A percentile compares a stretch with the other conserved stretches of the same genome.
Evolutionary conservation across 208 protist genomes (phyloP).

Genomic region (Tetramitus jugosus): DNA sequence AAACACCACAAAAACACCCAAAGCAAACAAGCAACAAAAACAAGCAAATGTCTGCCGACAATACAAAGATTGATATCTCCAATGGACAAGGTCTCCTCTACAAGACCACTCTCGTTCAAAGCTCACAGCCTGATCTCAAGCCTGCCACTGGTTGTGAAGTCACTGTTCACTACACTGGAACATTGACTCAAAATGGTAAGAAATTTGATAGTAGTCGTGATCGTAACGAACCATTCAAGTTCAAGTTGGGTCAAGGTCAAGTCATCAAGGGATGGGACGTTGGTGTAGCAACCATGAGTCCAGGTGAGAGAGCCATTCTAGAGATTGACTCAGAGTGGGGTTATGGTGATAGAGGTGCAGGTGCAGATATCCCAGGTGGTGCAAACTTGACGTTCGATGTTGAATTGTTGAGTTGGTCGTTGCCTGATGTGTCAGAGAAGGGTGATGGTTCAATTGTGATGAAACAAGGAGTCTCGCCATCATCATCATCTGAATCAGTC

Average conservation of each 20-base stretch:
- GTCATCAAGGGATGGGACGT: slow-evolving; percentile 82
- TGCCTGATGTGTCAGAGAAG: not conserved
- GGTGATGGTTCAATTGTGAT: not conserved
- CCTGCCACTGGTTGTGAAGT: not conserved
- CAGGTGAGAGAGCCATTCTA: slow-evolving; percentile 68
- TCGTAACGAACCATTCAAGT: slow-evolving; percentile 63
- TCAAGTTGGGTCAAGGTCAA: slow-evolving; percentile 64
- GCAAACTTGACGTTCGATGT: slow-evolving; percentile 78
- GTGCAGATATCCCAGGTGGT: slow-evolving; percentile 66
- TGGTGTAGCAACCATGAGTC: slow-evolving; percentile 70
- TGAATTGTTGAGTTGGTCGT: slow-evolving; percentile 56
- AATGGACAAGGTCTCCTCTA: too few species aligned
- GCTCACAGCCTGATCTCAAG: too few species aligned
- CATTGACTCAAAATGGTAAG: slow-evolving; percentile 61
- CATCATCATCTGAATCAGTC: too few species aligned
- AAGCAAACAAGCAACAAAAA: too few species aligned
- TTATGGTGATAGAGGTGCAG: slow-evolving; percentile 60
- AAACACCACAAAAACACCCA: too few species aligned
- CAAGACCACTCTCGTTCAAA: too few species aligned
- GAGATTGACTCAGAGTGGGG: slow-evolving; percentile 61
- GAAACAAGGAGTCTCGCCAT: too few species aligned
- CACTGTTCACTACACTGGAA: slow-evolving; percentile 76
- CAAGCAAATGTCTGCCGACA: too few species aligned
- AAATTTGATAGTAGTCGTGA: slow-evolving; percentile 77
- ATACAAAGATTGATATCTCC: too few species aligned